These are phyloP conservation scores for Dendrocalamus sinicus DNA, from an alignment of 176 grass and related monocot species.

Conservation along the genomic window DNA sequence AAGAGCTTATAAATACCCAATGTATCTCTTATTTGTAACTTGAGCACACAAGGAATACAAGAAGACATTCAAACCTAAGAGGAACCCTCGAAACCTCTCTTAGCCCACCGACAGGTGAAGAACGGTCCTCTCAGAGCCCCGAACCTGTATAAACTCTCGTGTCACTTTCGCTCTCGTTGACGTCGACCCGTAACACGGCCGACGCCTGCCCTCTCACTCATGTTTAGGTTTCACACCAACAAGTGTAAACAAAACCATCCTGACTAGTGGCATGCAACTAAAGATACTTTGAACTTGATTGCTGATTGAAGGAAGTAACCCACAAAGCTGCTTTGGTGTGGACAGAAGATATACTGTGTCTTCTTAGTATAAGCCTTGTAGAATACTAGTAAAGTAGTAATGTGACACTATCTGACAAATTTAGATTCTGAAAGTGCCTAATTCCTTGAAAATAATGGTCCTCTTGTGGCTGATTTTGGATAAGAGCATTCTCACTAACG, in stretches of 20 bases:
- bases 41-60: too few species aligned
- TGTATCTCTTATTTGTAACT: too few species aligned
- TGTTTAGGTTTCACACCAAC: too few species aligned
- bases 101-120: too few species aligned
- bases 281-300: slow-evolving; percentile 1
- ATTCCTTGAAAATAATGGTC: slow-evolving; percentile 3
- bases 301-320: neutral
- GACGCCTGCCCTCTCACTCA: too few species aligned
- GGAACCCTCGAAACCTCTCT: too few species aligned
- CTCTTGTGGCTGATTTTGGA: neutral
- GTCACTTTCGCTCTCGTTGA: too few species aligned
- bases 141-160: too few species aligned
- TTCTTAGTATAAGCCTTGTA: neutral
- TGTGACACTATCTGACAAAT: neutral
- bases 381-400: neutral
- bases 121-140: too few species aligned
- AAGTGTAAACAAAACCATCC: neutral
- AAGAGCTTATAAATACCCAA: too few species aligned
- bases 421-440: neutral
- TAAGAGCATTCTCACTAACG: slow-evolving; percentile 12
- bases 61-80: too few species aligned
- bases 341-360: neutral
- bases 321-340: neutral
- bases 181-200: too few species aligned
- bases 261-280: slow-evolving; percentile 3